A percentile compares a stretch with the other conserved stretches of the same genome.
Evolutionary conservation across 2,329 filamentous ascomycete genomes (phyloP).

Genomic region (Elsinoe necatrix): DNA sequence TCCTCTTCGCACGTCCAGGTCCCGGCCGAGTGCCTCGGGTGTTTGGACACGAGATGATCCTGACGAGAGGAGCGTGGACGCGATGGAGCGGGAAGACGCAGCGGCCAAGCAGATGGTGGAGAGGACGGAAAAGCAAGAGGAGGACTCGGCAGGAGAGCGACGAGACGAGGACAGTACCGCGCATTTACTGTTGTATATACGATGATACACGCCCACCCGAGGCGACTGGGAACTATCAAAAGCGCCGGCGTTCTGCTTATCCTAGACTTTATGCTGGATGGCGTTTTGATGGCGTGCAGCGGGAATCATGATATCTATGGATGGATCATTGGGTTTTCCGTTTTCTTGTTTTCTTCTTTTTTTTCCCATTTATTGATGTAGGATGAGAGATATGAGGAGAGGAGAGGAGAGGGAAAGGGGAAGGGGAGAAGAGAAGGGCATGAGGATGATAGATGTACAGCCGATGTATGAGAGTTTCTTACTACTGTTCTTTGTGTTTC

Average conservation of each 20-base stretch:
- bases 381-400: not conserved
- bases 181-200: slow-evolving; percentile 10
- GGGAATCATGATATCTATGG: not conserved
- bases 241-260: slow-evolving; percentile 13
- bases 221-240: not conserved
- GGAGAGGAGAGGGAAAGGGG: not conserved
- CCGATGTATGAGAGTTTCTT: not conserved
- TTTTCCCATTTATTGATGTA: not conserved
- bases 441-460: slow-evolving; percentile 1
- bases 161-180: not conserved
- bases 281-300: not conserved
- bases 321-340: not conserved
- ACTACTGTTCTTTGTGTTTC: not conserved
- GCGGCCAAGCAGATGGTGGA: not conserved
- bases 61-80: too few species aligned
- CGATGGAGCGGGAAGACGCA: not conserved
- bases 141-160: not conserved
- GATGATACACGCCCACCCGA: not conserved
- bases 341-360: not conserved
- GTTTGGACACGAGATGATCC: too few species aligned
- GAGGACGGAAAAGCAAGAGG: not conserved
- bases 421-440: not conserved
- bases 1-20: too few species aligned
- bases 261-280: not conserved
- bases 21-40: too few species aligned